Base-by-base conservation (phyloP, 345 rosid genomes). In the Schrenkiella parvula region DNA sequence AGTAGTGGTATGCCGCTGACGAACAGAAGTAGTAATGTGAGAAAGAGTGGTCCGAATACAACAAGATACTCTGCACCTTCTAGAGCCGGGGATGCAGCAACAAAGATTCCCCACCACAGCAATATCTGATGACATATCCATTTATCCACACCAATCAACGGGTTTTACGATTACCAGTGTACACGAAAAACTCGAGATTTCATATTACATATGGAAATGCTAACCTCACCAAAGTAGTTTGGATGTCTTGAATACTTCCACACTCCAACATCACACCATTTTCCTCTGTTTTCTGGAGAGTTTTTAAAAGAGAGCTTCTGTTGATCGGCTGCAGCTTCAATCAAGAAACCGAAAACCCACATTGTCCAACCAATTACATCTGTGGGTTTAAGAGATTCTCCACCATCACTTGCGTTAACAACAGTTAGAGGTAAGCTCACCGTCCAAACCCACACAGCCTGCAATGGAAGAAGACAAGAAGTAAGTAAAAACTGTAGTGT, bases 381-480 rank as follows among this genome's bases (percentile, higher is more conserved):
- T 47, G 17, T 73, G 15, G 87, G 84, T 74, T 68, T 80, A 48
- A 86, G 51, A 31, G 92, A 54, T 66, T 88, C 89, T 64, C 88
- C 64, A 63, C 85, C 80, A 54, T 84, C 83, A 69, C 91, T 89
- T 19, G 92, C 87, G 64, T 93, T 93, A 38, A 83, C 92, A 37
- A 93, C 81, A 6, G 98, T 93, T 66, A 93, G 76, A 15, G 98
- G 98, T 73, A 93, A 84, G 80, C 84, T 89, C 66, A 91, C 97
- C 3, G 96, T 80, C 98, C 98, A 93, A 18, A 88, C 97, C 98
- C 97, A 93, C 43, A 93, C 80, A 47, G 97, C 97, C 98, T 90
- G 84, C 63, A 47, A 28, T 19, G 23, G 25, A 26, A 32, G n/a
- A 1, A 35, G 78, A 42, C 38, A 32, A 53, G n/a, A 61, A 54